Base-by-base conservation (phyloP, 2,329 filamentous ascomycete species). In the Sclerotinia sclerotiorum region DNA sequence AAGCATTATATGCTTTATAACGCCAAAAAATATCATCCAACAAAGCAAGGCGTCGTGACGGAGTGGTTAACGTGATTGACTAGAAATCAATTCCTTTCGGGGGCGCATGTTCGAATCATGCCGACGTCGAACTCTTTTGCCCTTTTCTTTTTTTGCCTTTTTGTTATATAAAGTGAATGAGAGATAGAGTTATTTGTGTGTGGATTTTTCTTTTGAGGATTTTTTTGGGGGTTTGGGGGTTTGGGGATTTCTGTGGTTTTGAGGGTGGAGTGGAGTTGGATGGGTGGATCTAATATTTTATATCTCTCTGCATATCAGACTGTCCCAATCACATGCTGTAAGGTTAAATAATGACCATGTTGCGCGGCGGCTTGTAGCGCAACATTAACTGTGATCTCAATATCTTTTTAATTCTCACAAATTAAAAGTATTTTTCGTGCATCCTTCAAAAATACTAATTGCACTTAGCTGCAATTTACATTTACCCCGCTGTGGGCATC, bases 101-200 rank as follows among this genome's bases (percentile, higher is more conserved):
- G 55, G 55, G 55, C 55, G 55, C 60, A 62, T 62, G 60, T 62
- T 62, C 60, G 60, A 62, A 62, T 62, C 60, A 62, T 62, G 60
- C 60, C 60, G 60, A 51, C 60, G 60, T 62, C 60, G 60, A 39
- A 21, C 11, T 58, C 2, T 27, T 58, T 24, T 42, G 1, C 1
- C 1, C 11, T 57, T 57, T 42, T 42, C 11, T 57, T 57, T 57
- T 57, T 2, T n/a, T n/a, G n/a, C n/a, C n/a, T n/a, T n/a, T n/a
- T n/a, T n/a, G n/a, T n/a, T n/a, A n/a, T n/a, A n/a, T n/a, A n/a
- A n/a, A n/a, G n/a, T n/a, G n/a, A n/a, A n/a, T n/a, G n/a, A n/a
- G n/a, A n/a, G n/a, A n/a, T n/a, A 7, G 5, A 15, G 21, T 5
- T 11, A 13, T 13, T 35, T 5, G 5, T 3, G 5, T 13, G 32